Conservation (phyloP, 2,329 filamentous ascomycete genomes). For the Alternaria sp. region DNA sequence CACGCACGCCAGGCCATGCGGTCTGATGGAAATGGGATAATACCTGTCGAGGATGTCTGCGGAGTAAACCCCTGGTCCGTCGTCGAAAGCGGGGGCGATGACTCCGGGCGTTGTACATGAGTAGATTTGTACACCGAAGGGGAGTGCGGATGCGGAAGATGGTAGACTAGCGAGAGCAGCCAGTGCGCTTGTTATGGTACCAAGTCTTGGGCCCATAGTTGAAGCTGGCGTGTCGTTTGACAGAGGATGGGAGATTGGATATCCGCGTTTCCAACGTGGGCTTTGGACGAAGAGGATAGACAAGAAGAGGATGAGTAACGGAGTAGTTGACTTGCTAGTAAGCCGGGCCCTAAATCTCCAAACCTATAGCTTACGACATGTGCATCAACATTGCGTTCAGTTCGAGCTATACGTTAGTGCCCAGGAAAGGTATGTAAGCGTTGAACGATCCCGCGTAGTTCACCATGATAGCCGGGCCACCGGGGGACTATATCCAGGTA, state of each 20-base stretch:
- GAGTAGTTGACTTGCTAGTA: neutral
- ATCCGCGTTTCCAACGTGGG: neutral
- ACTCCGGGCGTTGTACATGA: neutral
- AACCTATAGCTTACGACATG: neutral
- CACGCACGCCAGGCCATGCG: too few species aligned
- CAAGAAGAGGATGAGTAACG: neutral
- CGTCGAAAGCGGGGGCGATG: constrained; percentile 4
- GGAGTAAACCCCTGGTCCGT: constrained; percentile 2
- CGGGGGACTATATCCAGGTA: too few species aligned
- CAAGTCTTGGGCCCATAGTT: neutral
- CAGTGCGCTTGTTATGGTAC: neutral
- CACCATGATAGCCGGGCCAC: too few species aligned
- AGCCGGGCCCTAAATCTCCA: neutral
- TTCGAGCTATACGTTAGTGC: too few species aligned
- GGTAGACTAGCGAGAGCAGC: neutral
- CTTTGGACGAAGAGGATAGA: neutral
- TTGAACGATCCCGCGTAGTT: too few species aligned
- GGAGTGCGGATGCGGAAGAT: neutral
- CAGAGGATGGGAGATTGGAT: too few species aligned
- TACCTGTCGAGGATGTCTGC: constrained; percentile 1
- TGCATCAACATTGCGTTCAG: neutral
- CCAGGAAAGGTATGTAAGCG: too few species aligned
- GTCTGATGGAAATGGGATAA: too few species aligned
- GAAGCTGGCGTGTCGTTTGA: neutral
- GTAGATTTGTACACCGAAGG: constrained; percentile 4